Percentiles rank a stretch among this genome's conserved stretches.
Evolutionary conservation across 2,329 filamentous ascomycete genomes (phyloP).

Genomic region (Metarhizium sp.): DNA sequence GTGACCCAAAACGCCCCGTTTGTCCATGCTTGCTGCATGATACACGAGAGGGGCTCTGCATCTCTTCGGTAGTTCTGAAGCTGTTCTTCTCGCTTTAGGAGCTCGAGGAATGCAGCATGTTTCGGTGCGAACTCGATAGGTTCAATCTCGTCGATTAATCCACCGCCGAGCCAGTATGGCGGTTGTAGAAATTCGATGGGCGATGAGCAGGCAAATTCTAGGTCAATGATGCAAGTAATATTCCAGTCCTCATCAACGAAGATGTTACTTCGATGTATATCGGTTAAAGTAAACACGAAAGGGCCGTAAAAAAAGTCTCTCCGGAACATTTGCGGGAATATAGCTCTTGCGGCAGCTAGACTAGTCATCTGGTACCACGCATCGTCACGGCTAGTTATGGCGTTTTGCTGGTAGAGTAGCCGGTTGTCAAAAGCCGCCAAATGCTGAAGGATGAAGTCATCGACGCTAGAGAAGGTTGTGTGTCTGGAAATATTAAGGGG

Average conservation of each 20-base stretch:
- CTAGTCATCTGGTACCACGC: slow-evolving; percentile 10
- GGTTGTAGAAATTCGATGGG: slow-evolving; percentile 16
- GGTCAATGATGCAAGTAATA: slow-evolving; percentile 21
- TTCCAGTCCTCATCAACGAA: slow-evolving; percentile 25
- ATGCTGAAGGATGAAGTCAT: slow-evolving; percentile 9
- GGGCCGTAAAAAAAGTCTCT: slow-evolving; percentile 15
- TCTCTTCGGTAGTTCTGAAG: neutral
- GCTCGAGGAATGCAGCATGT: slow-evolving; percentile 5
- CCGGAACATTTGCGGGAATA: slow-evolving; percentile 12
- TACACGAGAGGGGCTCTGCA: slow-evolving; percentile 6
- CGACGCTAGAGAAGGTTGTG: slow-evolving; percentile 7
- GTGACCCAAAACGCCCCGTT: slow-evolving; percentile 9
- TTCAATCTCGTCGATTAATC: slow-evolving; percentile 3
- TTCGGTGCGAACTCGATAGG: neutral
- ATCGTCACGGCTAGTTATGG: slow-evolving; percentile 8
- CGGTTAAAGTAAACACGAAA: slow-evolving; percentile 19
- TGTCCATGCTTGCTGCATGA: slow-evolving; percentile 8
- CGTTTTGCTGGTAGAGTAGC: slow-evolving; percentile 11
- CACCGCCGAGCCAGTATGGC: slow-evolving; percentile 22
- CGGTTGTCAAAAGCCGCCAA: slow-evolving; percentile 10
- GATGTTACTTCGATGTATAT: slow-evolving; percentile 23
- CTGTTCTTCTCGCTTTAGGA: slow-evolving; percentile 4
- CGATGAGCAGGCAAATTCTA: slow-evolving; percentile 21
- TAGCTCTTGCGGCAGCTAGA: slow-evolving; percentile 7
- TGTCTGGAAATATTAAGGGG: slow-evolving; percentile 6